Evolutionary conservation across 495 filamentous ascomycete genomes (phyloP), one percentile per base, ranked within the genome.

Genomic region (Neurospora sp.): DNA sequence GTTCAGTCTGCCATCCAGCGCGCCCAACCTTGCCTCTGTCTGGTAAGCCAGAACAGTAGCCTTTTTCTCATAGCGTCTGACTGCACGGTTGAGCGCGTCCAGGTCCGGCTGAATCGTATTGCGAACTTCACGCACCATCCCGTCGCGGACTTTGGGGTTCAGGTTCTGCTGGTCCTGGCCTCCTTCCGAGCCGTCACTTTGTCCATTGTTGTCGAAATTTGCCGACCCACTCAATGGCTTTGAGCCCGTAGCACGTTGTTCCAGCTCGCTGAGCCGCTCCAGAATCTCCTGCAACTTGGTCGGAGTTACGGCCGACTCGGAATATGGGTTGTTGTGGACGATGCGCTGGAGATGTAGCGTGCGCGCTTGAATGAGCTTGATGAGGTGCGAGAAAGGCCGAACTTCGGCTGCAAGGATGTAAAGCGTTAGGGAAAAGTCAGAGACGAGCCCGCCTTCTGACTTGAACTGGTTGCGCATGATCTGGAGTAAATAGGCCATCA

Each of bases 31-130:
- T 21, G 87, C 86, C 69, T 98, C 94, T 11, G 90, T 95, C 74
- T 94, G 90, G 71, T 90, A 85, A 0, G 89, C 83, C 24, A 91
- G 87, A 2, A 94, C 81, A 0, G 91, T 90, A 13, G 90, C 89
- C 73, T 93, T 91, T 80, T 97, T 98, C 83, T 99, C 96, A 76
- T 97, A 97, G n/a, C 93, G 89, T 17, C 96, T 88, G 38, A 98
- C 91, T 0, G 96, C 96, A 24, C 96, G 91, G 73, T 92, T 95
- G 42, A 99, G 82, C 5, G 93, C 93, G 75, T 99, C 96, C 38
- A 98, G 86, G 59, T 98, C 93, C 1, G 93, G 90, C 48, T 93
- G 92, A 24, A 96, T 80, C 17, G 81, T 81, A 70, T 88, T 89
- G 42, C 89, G 88, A 9, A 93, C 86, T 73, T 92, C 90, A 3